Base-by-base conservation (phyloP, 352 stramenopile species). In the Pythium pectinolyticum region DNA sequence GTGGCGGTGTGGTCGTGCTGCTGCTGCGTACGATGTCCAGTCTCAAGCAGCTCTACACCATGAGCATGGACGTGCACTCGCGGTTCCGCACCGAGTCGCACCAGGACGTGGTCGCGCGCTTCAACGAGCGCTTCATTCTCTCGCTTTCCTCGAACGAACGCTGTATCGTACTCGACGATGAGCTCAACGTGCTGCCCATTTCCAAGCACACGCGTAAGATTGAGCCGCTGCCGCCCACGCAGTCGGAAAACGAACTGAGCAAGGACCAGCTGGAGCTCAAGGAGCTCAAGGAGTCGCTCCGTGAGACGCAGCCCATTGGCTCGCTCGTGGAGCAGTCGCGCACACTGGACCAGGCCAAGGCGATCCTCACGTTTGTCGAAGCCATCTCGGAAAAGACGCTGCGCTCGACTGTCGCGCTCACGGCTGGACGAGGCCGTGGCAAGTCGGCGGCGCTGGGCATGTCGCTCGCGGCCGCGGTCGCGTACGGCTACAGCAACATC, bases 71-170 rank as follows among this genome's bases (percentile, higher is more conserved):
- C 63, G 88, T 96, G 49, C 90, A 97, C 72, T 68, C 83, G 62
- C 85, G 88, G 45, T 97, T 97, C 75, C 86, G 90, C 59, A 97
- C 90, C 35, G 88, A 97, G 72, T 94, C 90, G 31, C 90, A 97
- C 72, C 80, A 96, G 68, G 94, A 98, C 72, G 82, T 99, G 4
- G 92, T 99, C 46, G 95, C 97, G 49, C 84, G 98, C 46, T 99
- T 99, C 74, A 99, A 99, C 77, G 97, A 99, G 82, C 92, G 98
- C 58, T 99, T 99, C 67, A 99, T 99, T 68, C 82, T 99, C 2
- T 99, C 93, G 37, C 81, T 99, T 35, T 88, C 84, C 2, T 93
- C 95, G 30, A 99, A 94, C 77, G 78, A 86, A 37, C 96, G 93
- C 74, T 99, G 97, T 77, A 83, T 99, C 40, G 96, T 99, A 34